Percentiles rank a stretch among this genome's conserved stretches.
phyloP scores from a whole-genome alignment of 106 monocot species.

The Platanthera guangdongensis region DNA sequence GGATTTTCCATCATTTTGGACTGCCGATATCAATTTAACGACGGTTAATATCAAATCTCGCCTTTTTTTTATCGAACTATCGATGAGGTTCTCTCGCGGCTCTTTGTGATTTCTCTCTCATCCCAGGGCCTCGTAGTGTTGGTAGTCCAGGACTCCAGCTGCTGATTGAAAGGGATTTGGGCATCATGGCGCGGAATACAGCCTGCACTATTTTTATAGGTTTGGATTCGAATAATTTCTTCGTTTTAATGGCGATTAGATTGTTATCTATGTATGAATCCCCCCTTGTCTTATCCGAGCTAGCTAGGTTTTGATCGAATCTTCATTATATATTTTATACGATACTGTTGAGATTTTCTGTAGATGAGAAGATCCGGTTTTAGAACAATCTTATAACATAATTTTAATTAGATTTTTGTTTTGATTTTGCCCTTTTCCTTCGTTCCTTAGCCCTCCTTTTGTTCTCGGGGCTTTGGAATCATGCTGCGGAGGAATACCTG shows the following conservation, averaged over 20 bases:
- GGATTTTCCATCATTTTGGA: too few relatives aligned
- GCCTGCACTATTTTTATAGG: constrained; percentile 7
- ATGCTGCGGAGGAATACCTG: too few relatives aligned
- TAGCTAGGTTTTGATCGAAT: neutral
- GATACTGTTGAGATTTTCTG: neutral
- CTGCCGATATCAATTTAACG: too few relatives aligned
- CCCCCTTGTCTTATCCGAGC: neutral
- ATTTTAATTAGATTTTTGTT: neutral
- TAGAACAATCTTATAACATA: neutral
- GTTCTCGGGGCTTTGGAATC: too few relatives aligned
- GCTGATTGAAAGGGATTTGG: neutral
- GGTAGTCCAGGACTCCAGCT: neutral
- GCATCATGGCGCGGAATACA: constrained; percentile 7
- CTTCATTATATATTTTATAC: neutral
- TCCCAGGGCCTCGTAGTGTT: neutral
- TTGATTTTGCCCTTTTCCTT: neutral
- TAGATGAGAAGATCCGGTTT: neutral
- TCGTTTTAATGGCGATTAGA: neutral
- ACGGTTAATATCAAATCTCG: too few relatives aligned
- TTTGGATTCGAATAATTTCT: neutral
- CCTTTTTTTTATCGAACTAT: too few relatives aligned
- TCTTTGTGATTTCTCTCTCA: neutral
- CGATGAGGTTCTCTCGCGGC: too few relatives aligned
- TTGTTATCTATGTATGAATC: neutral
- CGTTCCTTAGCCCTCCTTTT: neutral